Percentiles rank a stretch among this genome's conserved stretches.
Evolutionary conservation across 441 rosid species (phyloP).

Genomic region (Gossypium schwendimanii): DNA sequence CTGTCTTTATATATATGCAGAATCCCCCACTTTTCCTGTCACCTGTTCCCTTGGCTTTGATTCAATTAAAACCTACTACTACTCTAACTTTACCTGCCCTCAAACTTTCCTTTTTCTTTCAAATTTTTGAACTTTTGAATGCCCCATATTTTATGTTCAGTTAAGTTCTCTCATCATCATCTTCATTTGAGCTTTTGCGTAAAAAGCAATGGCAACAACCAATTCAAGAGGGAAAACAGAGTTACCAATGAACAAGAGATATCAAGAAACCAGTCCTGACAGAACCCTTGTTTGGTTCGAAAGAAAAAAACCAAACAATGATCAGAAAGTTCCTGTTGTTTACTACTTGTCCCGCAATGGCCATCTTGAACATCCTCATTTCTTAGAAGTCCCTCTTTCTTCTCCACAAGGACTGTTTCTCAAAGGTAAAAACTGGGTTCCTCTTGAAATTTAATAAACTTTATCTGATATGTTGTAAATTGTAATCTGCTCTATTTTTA

Average conservation of each 20-base stretch:
- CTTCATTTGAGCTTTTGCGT: conserved; percentile 11
- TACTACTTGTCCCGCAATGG: conserved; percentile 41
- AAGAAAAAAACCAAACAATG: conserved; percentile 10
- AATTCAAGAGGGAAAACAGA: conserved; percentile 18
- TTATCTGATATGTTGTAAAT: neutral
- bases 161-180: neutral
- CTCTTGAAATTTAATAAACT: neutral
- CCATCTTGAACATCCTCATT: conserved; percentile 50
- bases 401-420: conserved; percentile 36
- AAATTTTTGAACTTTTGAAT: neutral
- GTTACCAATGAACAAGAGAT: conserved; percentile 1
- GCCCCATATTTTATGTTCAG: neutral
- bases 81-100: neutral
- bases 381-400: conserved; percentile 40
- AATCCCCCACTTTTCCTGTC: conserved; percentile 8
- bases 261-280: conserved; percentile 21
- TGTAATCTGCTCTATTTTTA: neutral
- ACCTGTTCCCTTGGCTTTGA: neutral
- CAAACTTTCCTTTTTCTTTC: neutral
- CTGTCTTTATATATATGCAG: neutral
- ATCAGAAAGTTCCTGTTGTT: conserved; percentile 31
- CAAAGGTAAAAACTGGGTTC: conserved; percentile 22
- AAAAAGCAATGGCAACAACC: conserved; percentile 13
- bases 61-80: neutral
- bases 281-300: conserved; percentile 23